Base-by-base conservation (phyloP, 306 rosid species). In the Gastrolobium villosum region DNA sequence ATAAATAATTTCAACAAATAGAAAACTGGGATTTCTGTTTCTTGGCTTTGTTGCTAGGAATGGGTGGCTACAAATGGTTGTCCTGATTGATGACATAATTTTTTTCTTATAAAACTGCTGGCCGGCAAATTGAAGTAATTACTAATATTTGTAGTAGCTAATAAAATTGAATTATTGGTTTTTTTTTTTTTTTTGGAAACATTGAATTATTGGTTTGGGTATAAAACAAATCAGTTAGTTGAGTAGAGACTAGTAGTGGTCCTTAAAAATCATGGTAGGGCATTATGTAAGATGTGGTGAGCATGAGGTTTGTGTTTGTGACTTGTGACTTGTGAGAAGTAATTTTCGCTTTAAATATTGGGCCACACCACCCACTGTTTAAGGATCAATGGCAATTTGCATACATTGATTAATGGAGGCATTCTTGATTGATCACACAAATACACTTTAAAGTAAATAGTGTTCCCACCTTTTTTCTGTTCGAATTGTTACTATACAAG, bases 121-220 rank as follows among this genome's bases (percentile, higher is more conserved):
- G 88, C 6, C 86, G 88, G 88, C 88, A 78, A 78, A 74, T 30
- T 67, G 32, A 72, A 61, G 3, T 10, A 9, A 75, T 60, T 40
- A 39, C 13, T 56, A 54, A 45, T 32, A 5, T 3, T 10, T 44
- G 30, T 63, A 39, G 11, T 63, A 26, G 31, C 62, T 63, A 31
- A 63, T 63, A 6, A 76, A 63, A 44, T 76, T 44, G 56, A 50
- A 52, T 52, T 9, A 14, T 49, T 59, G 39, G n/a, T 8, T 52
- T 0, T 20, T 20, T 20, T 20, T 20, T 20, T 20, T 20, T 20
- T 20, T 20, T 20, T 20, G 26, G 26, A 20, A 20, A 20, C 26
- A 20, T 20, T 20, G 26, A 20, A 20, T 20, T 20, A 20, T 20
- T 41, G 56, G 37, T 7, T 55, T 26, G 7, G 9, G 7, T 15